phyloP scores from a whole-genome alignment of 2,329 filamentous ascomycete species.

The Colletotrichum simmondsii region DNA sequence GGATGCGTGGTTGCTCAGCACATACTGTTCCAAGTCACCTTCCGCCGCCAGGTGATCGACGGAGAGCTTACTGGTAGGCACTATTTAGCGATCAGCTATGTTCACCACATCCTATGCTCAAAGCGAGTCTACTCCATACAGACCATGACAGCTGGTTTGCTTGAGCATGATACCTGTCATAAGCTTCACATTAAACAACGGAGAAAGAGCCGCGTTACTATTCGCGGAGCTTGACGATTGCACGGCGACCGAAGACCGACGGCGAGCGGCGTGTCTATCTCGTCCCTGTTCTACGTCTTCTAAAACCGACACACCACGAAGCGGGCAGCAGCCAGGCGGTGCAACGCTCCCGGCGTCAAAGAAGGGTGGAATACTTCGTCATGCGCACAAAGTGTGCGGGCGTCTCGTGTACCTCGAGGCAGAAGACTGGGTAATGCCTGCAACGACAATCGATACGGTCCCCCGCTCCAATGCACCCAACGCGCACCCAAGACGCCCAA shows the following conservation, averaged over 20 bases:
- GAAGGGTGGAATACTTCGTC: conserved; percentile 30
- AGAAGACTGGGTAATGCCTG: conserved; percentile 28
- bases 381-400: conserved; percentile 21
- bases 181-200: too few relatives aligned
- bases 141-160: not conserved
- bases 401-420: conserved; percentile 21
- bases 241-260: not conserved
- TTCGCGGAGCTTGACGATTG: not conserved
- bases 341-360: conserved; percentile 22
- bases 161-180: not conserved
- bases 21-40: not conserved
- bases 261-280: not conserved
- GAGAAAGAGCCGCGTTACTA: too few relatives aligned
- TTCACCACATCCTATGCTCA: not conserved
- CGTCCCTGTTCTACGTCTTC: not conserved
- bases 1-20: not conserved
- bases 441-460: conserved; percentile 7
- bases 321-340: conserved; percentile 10
- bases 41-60: not conserved
- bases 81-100: too few relatives aligned
- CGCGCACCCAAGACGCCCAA: conserved; percentile 23
- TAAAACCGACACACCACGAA: not conserved
- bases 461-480: conserved; percentile 17
- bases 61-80: not conserved
- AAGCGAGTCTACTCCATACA: too few relatives aligned